Percentiles rank a stretch among this genome's conserved stretches.
These are phyloP conservation scores for Neofusicoccum kwambonambiense DNA, from an alignment of 2,329 filamentous ascomycete genomes.

Conservation along the genomic window DNA sequence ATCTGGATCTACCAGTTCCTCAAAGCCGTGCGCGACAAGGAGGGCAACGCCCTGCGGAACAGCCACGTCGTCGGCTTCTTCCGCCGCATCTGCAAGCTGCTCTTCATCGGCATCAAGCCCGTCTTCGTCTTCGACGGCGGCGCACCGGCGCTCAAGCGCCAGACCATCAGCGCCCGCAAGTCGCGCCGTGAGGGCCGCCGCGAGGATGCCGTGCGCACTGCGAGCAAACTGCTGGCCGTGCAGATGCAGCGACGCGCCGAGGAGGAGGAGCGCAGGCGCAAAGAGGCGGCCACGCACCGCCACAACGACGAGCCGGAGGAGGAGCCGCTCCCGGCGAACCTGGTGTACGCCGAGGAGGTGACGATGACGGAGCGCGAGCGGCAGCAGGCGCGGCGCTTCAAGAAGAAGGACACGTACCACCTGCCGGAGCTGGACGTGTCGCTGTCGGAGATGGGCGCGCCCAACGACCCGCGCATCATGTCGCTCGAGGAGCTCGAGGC, in stretches of 20 bases:
- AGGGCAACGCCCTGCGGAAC: slow-evolving; percentile 94
- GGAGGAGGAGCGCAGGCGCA: slow-evolving; percentile 72
- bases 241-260: slow-evolving; percentile 92
- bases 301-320: slow-evolving; percentile 52
- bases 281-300: slow-evolving; percentile 30
- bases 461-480: slow-evolving; percentile 95
- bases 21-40: slow-evolving; percentile 97
- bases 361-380: slow-evolving; percentile 78
- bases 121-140: slow-evolving; percentile 99
- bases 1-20: slow-evolving; percentile 99
- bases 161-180: slow-evolving; percentile 80
- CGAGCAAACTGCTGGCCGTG: slow-evolving; percentile 84
- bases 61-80: slow-evolving; percentile 98
- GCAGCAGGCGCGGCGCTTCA: slow-evolving; percentile 72
- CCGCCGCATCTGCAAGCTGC: slow-evolving; percentile 92
- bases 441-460: slow-evolving; percentile 81
- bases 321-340: slow-evolving; percentile 66
- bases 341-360: slow-evolving; percentile 90
- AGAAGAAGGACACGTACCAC: slow-evolving; percentile 93
- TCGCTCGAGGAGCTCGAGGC: slow-evolving; percentile 89
- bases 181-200: slow-evolving; percentile 79
- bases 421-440: slow-evolving; percentile 78
- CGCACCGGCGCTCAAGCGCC: slow-evolving; percentile 83
- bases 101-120: slow-evolving; percentile 94
- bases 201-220: slow-evolving; percentile 89